Base-by-base conservation (phyloP, 225 moss, liverwort and hornwort species). In the Lunularia cruciata region DNA sequence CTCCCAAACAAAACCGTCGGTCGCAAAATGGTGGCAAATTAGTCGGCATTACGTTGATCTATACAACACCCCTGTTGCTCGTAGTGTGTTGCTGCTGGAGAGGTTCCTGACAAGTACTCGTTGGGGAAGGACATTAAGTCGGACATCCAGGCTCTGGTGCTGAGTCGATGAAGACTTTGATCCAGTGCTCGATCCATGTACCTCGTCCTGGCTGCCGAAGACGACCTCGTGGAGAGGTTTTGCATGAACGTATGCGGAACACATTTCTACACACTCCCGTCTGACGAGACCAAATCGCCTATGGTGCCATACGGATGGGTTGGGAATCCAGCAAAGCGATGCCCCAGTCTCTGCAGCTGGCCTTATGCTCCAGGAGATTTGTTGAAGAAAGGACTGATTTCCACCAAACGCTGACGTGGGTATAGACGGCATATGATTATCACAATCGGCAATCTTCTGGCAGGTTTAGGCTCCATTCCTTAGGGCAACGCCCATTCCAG, bases 1-100 rank as follows among this genome's bases (percentile, higher is more conserved):
- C 32, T 75, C 75, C 70, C 1, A 53, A 38, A 30, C 73, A 35
- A 32, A 63, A 67, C 26, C 69, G 73, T 80, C 86, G 2, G 84
- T 86, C 10, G 69, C 62, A 19, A 86, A 78, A 18, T 83, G 89
- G 89, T 89, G 89, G 89, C 57, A 78, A 40, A 76, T 86, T 46
- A 81, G 80, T 32, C 57, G 40, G 46, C 78, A 62, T 12, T 89
- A 79, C 54, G 66, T 76, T 34, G 86, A 86, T 46, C 67, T 72
- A 4, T 79, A 72, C 12, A 80, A 79, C 16, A 70, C 75, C 13
- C 48, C 83, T 10, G 88, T 88, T 13, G 83, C 84, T 18, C 78
- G 71, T 52, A 34, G 60, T 42, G 33, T 89, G 23, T 54, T 70
- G 1, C 67, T 63, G 77, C 67, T 55, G 84, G 84, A 11, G 84